Evolutionary conservation across 2,329 filamentous ascomycete species (phyloP).

Genomic region (Diaporthe sp.): DNA sequence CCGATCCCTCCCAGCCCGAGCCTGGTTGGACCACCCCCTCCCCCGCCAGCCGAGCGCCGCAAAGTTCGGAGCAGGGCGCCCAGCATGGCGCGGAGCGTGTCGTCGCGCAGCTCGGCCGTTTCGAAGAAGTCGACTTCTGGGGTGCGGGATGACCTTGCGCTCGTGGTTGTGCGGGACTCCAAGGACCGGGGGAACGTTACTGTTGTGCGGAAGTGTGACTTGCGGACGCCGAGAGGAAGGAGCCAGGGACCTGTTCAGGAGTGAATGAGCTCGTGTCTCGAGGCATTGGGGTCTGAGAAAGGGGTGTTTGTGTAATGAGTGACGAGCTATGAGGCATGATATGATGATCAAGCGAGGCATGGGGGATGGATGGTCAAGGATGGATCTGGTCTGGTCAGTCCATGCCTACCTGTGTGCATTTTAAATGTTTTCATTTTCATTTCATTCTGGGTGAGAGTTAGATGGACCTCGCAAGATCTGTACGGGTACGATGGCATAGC

Average conservation of each 20-base stretch:
- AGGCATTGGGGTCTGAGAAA: neutral
- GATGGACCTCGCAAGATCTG: constrained; percentile 31
- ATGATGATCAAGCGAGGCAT: constrained; percentile 1
- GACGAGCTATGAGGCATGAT: constrained; percentile 11
- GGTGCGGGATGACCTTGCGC: constrained; percentile 36
- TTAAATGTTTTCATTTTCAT: neutral
- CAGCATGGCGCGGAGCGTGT: constrained; percentile 37
- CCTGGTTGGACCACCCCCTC: neutral
- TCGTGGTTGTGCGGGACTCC: constrained; percentile 38
- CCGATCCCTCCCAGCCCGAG: constrained; percentile 25
- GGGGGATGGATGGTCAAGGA: neutral
- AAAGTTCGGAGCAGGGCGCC: constrained; percentile 38
- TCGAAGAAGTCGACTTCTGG: constrained; percentile 8
- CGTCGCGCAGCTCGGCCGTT: constrained; percentile 34
- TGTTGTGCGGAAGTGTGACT: constrained; percentile 37
- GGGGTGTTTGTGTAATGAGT: constrained; percentile 4
- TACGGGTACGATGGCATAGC: constrained; percentile 19
- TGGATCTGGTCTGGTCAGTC: constrained; percentile 20
- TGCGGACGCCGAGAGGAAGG: constrained; percentile 31
- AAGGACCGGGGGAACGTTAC: constrained; percentile 35
- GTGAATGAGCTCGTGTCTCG: neutral
- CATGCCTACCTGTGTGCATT: constrained; percentile 12
- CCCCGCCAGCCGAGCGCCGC: neutral
- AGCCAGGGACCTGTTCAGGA: constrained; percentile 37
- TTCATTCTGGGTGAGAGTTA: neutral